Evolutionary conservation across 139 green algal genomes (phyloP), one percentile per base, ranked within the genome.

Genomic region (Chlamydomonas incerta): DNA sequence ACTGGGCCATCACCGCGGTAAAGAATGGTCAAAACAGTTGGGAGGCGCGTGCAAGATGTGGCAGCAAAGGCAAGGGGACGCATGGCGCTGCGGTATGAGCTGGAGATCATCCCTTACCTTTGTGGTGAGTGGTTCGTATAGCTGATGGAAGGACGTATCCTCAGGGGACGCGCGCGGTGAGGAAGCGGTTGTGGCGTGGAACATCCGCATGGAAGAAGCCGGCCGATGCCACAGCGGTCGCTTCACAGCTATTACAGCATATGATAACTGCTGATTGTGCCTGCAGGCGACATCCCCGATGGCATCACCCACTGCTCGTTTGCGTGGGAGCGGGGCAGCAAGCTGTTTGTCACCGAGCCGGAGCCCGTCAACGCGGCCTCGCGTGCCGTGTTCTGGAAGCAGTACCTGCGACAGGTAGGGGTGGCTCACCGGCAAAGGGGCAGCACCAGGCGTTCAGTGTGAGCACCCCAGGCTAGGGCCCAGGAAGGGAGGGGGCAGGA

Each of bases 51-150:
- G 20, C 76, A 87, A 31, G 83, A 90, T 57, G 82, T 88, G 14
- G 67, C 77, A 9, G 76, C 87, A 29, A 89, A 89, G 74, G 86
- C 89, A 0, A 26, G 90, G 13, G 90, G 90, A 23, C 72, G 87
- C 9, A 72, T 79, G 52, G 62, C 90, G 2, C 24, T 93, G 2
- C 84, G 84, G 33, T 93, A 91, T 68, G 84, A 93, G 87, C n/a
- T 93, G 24, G 87, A 91, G 31, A 50, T 93, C 41, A 91, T 93
- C 9, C 90, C 90, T 1, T 93, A 90, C 60, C 87, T 93, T 24
- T 87, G 74, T 24, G 81, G 87, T 83, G 37, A 67, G 84, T 37
- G 46, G 24, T 35, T n/a, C 10, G 63, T 63, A 3, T 50, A 23
- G 10, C 4, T 26, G 28, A 71, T 15, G 34, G 14, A 70, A 8